Base-by-base conservation (phyloP, 768 basidiomycete species). In the Antrodiella citrinella region DNA sequence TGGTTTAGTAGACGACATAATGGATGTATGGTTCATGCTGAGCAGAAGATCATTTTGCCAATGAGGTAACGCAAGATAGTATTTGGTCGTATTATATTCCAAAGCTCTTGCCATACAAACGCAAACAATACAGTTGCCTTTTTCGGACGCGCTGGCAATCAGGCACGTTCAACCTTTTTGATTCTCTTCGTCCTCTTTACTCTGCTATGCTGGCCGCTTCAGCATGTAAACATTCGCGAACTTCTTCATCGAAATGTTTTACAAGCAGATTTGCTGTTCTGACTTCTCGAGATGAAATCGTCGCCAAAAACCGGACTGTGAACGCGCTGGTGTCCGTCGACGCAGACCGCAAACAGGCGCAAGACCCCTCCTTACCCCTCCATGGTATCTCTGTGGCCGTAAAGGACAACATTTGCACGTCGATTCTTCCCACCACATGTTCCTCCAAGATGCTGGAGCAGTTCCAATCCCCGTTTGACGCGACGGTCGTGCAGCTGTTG, bases 361-460 rank as follows among this genome's bases (percentile, higher is more conserved):
- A 13, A 4, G 3, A 45, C 0, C 18, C 35, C 12, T 21, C 47
- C 11, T 26, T 43, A 26, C 54, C 70, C 2, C 62, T 82, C 18
- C 53, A 57, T 15, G 73, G 67, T n/a, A 57, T 77, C 45, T 65
- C 73, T 2, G 66, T 95, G 3, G 90, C 82, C 0, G 66, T 95
- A 45, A 96, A 97, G 66, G 91, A 94, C 56, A 91, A 90, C 59
- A 92, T 97, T 49, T 83, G 84, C 46, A 90, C 88, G 0, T 53
- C 62, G 1, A 66, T 67, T 2, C 71, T 84, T 58, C 79, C 80
- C 0, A 84, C 83, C 3, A 87, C 89, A 30, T 91, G 91, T 61
- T 82, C 89, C 2, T 93, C 91, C 0, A 65, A 66, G 1, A 86
- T 93, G 68, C 75, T 97, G 12, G 65, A 70, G 52, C 88, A 76